These are phyloP conservation scores for Petrea volubilis DNA, from an alignment of 257 asterid species.

Conservation along the genomic window DNA sequence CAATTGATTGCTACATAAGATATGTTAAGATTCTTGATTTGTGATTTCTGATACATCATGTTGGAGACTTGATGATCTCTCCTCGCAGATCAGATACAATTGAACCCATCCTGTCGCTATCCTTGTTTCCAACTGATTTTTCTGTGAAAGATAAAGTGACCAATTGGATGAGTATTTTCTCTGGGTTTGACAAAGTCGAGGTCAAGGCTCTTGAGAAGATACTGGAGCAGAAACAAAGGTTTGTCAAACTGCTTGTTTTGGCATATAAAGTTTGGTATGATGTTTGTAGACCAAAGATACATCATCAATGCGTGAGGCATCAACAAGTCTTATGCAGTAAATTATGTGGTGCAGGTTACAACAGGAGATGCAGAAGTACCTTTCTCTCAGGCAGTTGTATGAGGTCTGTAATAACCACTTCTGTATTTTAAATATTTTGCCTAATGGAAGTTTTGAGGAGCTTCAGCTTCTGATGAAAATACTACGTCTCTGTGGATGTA, in stretches of 20 bases:
- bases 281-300: slow-evolving; percentile 13
- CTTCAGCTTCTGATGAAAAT: slow-evolving; percentile 22
- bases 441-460: too few species aligned
- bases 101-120: slow-evolving; percentile 74
- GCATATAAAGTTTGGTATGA: background rate
- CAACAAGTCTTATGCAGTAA: too few species aligned
- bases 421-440: too few species aligned
- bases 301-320: too few species aligned
- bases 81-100: slow-evolving; percentile 81
- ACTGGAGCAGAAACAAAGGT: slow-evolving; percentile 97
- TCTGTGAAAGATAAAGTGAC: slow-evolving; percentile 70
- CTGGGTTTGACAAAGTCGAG: slow-evolving; percentile 90
- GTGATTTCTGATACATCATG: too few species aligned
- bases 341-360: slow-evolving; percentile 69
- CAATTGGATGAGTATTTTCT: slow-evolving; percentile 71
- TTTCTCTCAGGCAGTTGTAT: slow-evolving; percentile 64
- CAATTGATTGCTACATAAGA: slow-evolving; percentile 6
- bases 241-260: slow-evolving; percentile 26
- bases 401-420: slow-evolving; percentile 63
- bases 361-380: slow-evolving; percentile 87
- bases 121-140: slow-evolving; percentile 77
- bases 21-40: background rate
- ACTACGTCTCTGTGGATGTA: slow-evolving; percentile 31
- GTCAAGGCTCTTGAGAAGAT: slow-evolving; percentile 96
- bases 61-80: slow-evolving; percentile 17